Base-by-base conservation (phyloP, 352 stramenopile genomes). In the Globisporangium middletonii region DNA sequence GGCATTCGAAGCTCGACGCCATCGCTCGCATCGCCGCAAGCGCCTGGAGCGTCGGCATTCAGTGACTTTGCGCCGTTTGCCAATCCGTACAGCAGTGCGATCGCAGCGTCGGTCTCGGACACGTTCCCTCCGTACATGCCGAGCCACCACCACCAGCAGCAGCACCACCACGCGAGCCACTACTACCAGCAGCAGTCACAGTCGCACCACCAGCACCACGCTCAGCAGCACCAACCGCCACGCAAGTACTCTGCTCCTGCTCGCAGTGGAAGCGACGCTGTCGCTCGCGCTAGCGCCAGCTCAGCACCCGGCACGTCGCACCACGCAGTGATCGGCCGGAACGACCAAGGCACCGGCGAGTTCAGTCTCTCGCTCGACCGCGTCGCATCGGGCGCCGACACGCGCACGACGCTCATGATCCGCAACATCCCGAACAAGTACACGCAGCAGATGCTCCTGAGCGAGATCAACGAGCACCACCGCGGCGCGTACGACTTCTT, bases 341-440 rank as follows among this genome's bases (percentile, higher is more conserved):
- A 88, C 19, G 78, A 89, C 60, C 75, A 83, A 53, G 80, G 77
- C 35, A 78, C 66, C 9, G 80, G 78, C 5, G 85, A 92, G 60
- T 96, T 86, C 64, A 88, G 72, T 33, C 65, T 96, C 49, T 83
- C 69, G 18, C 85, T 96, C 26, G 77, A 88, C 2, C 77, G 79
- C 38, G 83, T 96, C 27, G 66, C 64, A 2, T 79, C 75, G 27
- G 96, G 94, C 7, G 81, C 86, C 58, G 97, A 99, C 73, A 88
- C 72, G 52, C 82, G 97, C 53, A 99, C 97, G 37, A 99, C 97
- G 15, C 77, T 99, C 35, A 99, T 99, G 97, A 95, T 99, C 53
- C 89, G 97, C 60, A 99, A 99, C 73, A 99, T 99, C 52, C 97
- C 97, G 11, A 99, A 99, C 91, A 99, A 99, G 79, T 99, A 99